Evolutionary conservation across 2,329 filamentous ascomycete genomes (phyloP), one percentile per base, ranked within the genome.

Genomic region (Rhynchosporium secalis): DNA sequence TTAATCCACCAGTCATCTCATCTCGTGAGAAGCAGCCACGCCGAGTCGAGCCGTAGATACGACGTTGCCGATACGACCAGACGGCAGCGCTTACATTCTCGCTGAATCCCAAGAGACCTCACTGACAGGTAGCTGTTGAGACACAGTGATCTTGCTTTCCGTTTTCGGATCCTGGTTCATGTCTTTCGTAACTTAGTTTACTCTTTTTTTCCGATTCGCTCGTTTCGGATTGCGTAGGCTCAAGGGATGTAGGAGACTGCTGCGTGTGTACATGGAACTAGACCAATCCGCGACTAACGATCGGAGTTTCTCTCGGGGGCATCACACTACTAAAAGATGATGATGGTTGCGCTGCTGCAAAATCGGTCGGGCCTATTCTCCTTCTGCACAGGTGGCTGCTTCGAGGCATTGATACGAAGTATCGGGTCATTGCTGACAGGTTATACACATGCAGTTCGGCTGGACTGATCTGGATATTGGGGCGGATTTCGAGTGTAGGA

Each of bases 221-320:
- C 38, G 33, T 54, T 40, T 33, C 33, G 51, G 38, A 15, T 26
- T 51, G 40, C 29, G 33, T 38, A 20, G 48, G 48, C 5, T 26
- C n/a, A 40, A 36, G 36, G 33, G 51, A 54, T 41, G 40, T 54
- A 54, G 51, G 51, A 41, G 51, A 41, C 36, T 41, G 36, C n/a
- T 54, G 51, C 49, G 36, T 40, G 13, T 20, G n/a, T 52, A 33
- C 51, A 54, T 54, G 33, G 36, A 40, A 54, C 33, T 41, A 41
- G 40, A 54, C 51, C 51, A 54, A 54, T 54, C 36, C n/a, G 10
- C 33, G 33, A 20, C 3, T 15, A 28, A 54, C 20, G 43, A 54
- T 54, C 51, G 51, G 51, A 41, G 51, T 33, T 54, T 54, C 51
- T 54, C 51, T 54, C 51, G 51, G 51, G 40, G 51, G 9, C 36